These are phyloP conservation scores for Barnettozyma salicaria DNA, from an alignment of 805 yeast species.

Conservation along the genomic window DNA sequence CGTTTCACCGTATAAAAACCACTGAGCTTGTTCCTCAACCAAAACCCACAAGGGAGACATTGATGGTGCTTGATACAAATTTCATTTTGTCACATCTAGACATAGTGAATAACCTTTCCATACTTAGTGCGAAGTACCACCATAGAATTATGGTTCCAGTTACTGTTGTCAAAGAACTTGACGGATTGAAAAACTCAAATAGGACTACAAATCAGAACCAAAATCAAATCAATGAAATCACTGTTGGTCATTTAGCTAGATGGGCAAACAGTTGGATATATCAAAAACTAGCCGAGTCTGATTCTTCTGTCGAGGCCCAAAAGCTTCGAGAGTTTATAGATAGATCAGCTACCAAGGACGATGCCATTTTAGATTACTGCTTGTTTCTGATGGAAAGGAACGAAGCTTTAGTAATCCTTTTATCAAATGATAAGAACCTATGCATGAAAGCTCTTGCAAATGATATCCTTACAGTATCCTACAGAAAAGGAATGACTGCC, in stretches of 20 bases:
- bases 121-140: constrained; percentile 35
- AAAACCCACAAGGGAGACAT: constrained; percentile 24
- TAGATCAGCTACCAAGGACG: constrained; percentile 51
- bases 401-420: constrained; percentile 45
- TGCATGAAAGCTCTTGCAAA: constrained; percentile 73
- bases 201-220: constrained; percentile 9
- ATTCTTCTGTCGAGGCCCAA: constrained; percentile 59
- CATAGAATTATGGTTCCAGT: constrained; percentile 60
- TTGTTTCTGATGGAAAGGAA: constrained; percentile 45
- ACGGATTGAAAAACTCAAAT: constrained; percentile 59
- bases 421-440: constrained; percentile 81
- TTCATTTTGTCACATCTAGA: constrained; percentile 65
- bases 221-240: constrained; percentile 15
- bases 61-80: constrained; percentile 76
- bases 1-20: too few species aligned
- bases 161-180: constrained; percentile 71
- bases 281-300: constrained; percentile 44
- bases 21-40: constrained; percentile 11
- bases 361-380: constrained; percentile 82
- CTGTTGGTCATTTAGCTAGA: constrained; percentile 57
- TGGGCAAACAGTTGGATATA: constrained; percentile 78
- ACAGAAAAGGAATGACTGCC: constrained; percentile 41
- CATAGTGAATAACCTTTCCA: constrained; percentile 47
- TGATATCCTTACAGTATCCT: constrained; percentile 54
- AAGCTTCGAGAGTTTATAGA: constrained; percentile 48